Conservation (phyloP, 441 rosid genomes). For the Arabidopsis hybrid region DNA sequence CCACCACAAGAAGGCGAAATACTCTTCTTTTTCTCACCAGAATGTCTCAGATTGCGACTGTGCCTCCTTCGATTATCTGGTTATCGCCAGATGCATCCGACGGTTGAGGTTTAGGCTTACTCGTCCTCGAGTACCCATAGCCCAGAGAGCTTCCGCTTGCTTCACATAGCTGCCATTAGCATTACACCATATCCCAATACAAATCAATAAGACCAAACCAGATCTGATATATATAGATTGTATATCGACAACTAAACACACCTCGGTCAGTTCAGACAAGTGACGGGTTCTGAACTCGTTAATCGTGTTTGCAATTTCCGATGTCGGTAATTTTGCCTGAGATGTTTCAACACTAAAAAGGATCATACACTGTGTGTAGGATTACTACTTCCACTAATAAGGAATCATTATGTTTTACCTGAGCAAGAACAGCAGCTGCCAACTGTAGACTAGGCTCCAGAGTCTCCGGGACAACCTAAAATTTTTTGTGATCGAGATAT, state of each 20-base stretch:
- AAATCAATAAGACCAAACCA: conserved; percentile 11
- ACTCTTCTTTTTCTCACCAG: conserved; percentile 3
- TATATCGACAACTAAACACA: conserved; percentile 24
- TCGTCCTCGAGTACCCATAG: conserved; percentile 82
- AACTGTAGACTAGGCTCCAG: conserved; percentile 98
- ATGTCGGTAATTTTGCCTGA: conserved; percentile 87
- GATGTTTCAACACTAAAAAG: conserved; percentile 2
- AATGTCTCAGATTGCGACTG: conserved; percentile 67
- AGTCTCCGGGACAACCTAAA: conserved; percentile 96
- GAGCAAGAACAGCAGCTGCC: conserved; percentile 99
- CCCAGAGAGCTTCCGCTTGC: conserved; percentile 92
- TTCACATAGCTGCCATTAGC: conserved; percentile 71
- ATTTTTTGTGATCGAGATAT: conserved; percentile 32
- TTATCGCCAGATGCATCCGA: conserved; percentile 74
- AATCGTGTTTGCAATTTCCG: conserved; percentile 91
- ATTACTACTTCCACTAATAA: conserved; percentile 12
- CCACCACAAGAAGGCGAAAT: conserved; percentile 7
- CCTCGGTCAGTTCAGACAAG: conserved; percentile 93
- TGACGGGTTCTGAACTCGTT: conserved; percentile 95
- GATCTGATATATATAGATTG: background rate
- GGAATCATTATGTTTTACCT: conserved; percentile 55
- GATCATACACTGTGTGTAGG: conserved; percentile 9
- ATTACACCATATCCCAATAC: conserved; percentile 17
- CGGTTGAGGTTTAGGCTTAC: conserved; percentile 58
- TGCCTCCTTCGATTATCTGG: conserved; percentile 69